Evolutionary conservation across 202 grass and related monocot genomes (phyloP).

Genomic region (Carex arenaria): DNA sequence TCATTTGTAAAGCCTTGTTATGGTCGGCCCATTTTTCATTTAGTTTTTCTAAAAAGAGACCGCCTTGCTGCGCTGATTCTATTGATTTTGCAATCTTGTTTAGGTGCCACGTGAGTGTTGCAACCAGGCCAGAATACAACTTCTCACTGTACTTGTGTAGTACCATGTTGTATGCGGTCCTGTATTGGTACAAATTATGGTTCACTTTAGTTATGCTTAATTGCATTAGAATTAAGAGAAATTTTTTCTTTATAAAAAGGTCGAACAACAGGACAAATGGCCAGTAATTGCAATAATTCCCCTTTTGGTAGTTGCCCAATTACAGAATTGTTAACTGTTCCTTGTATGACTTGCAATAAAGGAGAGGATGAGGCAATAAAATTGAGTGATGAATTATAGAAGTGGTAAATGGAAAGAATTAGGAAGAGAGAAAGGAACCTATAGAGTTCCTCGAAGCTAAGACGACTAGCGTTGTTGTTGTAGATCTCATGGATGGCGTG

Average conservation of each 20-base stretch:
- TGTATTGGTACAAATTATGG: slow-evolving; percentile 22
- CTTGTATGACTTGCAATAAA: background rate
- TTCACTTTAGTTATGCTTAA: background rate
- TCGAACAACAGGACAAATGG: background rate
- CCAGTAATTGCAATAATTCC: background rate
- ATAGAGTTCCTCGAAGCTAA: slow-evolving; percentile 98
- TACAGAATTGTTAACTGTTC: background rate
- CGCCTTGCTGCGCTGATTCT: slow-evolving; percentile 74
- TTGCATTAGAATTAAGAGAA: background rate
- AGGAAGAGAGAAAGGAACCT: slow-evolving; percentile 28
- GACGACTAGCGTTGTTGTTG: slow-evolving; percentile 94
- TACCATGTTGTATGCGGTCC: slow-evolving; percentile 99
- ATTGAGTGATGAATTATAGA: background rate
- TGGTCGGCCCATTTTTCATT: slow-evolving; percentile 81
- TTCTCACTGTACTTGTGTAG: slow-evolving; percentile 94
- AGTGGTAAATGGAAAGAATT: background rate
- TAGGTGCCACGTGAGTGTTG: slow-evolving; percentile 65
- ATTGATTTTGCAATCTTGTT: slow-evolving; percentile 75
- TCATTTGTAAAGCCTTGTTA: slow-evolving; percentile 94
- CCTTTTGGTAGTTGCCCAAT: background rate
- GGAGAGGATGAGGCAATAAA: background rate
- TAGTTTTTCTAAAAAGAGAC: slow-evolving; percentile 82
- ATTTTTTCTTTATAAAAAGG: background rate
- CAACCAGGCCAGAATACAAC: slow-evolving; percentile 67
- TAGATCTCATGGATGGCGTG: slow-evolving; percentile 99